Conservation (phyloP, 176 grass and related monocot species). For the Tillandsia leiboldiana region DNA sequence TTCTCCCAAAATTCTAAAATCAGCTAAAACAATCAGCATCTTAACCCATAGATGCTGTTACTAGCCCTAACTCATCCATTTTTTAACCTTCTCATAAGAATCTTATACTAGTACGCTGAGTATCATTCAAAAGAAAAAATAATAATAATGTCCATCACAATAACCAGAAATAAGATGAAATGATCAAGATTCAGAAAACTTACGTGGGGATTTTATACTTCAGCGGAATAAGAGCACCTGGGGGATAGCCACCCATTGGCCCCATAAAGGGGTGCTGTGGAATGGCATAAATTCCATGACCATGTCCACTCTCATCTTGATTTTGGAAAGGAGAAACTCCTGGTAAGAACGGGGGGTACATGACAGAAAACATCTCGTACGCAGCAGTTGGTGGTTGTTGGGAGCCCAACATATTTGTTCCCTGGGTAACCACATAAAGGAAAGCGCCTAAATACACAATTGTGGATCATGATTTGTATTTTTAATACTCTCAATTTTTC, state of each 20-base stretch:
- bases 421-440: not conserved
- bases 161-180: not conserved
- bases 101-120: no score
- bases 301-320: slow-evolving; percentile 42
- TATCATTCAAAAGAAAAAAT: no score
- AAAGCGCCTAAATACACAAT: no score
- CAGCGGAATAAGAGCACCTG: slow-evolving; percentile 52
- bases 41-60: no score
- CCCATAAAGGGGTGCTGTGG: slow-evolving; percentile 45
- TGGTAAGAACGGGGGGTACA: slow-evolving; percentile 24
- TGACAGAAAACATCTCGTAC: slow-evolving; percentile 27
- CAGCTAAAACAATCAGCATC: no score
- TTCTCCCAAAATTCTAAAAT: no score
- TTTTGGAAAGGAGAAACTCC: slow-evolving; percentile 37
- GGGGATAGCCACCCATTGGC: slow-evolving; percentile 31
- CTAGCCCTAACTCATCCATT: no score
- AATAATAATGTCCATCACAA: not conserved
- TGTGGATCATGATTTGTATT: no score
- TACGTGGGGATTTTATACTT: slow-evolving; percentile 80
- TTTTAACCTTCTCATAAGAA: not conserved
- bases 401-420: slow-evolving; percentile 14
- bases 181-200: slow-evolving; percentile 11
- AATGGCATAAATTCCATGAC: slow-evolving; percentile 85
- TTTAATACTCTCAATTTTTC: no score
- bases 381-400: slow-evolving; percentile 11